phyloP scores from a whole-genome alignment of 2,329 filamentous ascomycete genomes.

The Rutstroemia sydowiana region DNA sequence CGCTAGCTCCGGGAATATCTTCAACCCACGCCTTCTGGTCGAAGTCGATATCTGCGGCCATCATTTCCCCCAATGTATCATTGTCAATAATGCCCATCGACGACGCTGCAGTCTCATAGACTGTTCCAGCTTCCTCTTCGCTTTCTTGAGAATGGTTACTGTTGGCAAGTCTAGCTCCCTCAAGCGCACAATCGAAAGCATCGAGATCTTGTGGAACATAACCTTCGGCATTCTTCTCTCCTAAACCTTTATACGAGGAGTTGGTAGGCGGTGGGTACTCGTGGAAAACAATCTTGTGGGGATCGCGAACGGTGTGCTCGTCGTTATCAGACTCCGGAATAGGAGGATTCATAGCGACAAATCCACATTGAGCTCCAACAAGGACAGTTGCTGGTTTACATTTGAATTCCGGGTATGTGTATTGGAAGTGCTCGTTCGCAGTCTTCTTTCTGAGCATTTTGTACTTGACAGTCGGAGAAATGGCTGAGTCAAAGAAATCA shows the following conservation, averaged over 20 bases:
- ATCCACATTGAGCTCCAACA: neutral
- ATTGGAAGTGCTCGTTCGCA: neutral
- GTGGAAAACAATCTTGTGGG: no score
- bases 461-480: no score
- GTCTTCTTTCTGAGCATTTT: no score
- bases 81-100: neutral
- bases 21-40: constrained; percentile 1
- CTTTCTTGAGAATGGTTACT: neutral
- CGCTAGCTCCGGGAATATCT: constrained; percentile 3
- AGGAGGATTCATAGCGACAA: neutral
- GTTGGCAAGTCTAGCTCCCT: constrained; percentile 4
- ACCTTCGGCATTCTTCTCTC: neutral
- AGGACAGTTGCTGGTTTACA: neutral
- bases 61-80: neutral
- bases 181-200: constrained; percentile 1
- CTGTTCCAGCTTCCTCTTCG: neutral
- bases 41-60: constrained; percentile 7
- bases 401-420: neutral
- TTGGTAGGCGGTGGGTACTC: constrained; percentile 1
- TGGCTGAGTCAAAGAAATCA: no score
- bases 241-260: neutral
- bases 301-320: neutral
- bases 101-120: neutral
- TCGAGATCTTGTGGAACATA: constrained; percentile 2
- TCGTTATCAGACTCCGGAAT: neutral